These are phyloP conservation scores for Chrysanthemum lavandulifolium DNA, from an alignment of 129 eudicot genomes.

Conservation along the genomic window DNA sequence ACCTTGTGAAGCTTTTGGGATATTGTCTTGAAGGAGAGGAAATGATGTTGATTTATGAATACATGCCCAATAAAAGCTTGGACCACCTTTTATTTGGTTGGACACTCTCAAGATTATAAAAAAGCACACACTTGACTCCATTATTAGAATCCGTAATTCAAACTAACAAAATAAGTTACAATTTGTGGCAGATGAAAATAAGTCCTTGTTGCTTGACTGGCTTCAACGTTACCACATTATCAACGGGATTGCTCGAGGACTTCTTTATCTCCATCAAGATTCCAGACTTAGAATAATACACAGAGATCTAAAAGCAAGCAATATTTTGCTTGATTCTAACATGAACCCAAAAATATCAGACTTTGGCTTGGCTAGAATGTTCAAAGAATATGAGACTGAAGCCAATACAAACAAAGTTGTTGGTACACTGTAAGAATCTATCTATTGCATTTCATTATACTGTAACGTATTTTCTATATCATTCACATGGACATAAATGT, in stretches of 20 bases:
- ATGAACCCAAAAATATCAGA: constrained; percentile 46
- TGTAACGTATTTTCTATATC: neutral
- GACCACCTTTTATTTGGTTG: constrained; percentile 26
- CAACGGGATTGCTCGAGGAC: constrained; percentile 44
- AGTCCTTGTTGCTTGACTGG: constrained; percentile 30
- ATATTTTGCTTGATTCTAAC: constrained; percentile 34
- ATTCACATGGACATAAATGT: neutral
- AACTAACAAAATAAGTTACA: neutral
- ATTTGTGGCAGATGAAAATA: constrained; percentile 15
- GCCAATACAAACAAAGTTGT: constrained; percentile 36
- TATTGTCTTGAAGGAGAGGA: constrained; percentile 29
- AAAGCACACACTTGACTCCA: neutral
- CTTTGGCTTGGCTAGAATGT: constrained; percentile 44
- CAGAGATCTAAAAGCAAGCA: constrained; percentile 42
- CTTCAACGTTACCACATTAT: constrained; percentile 38
- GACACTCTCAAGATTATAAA: constrained; percentile 12
- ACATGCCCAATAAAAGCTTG: constrained; percentile 34
- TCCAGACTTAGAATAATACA: constrained; percentile 33
- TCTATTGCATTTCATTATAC: neutral
- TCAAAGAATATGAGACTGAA: constrained; percentile 29
- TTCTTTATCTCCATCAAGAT: constrained; percentile 48
- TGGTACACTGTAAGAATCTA: constrained; percentile 40
- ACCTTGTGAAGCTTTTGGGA: constrained; percentile 31
- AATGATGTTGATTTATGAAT: constrained; percentile 31
- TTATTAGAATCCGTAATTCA: neutral